Evolutionary conservation across 176 grass and related monocot species (phyloP).

Genomic region (Triticum dicoccoides): DNA sequence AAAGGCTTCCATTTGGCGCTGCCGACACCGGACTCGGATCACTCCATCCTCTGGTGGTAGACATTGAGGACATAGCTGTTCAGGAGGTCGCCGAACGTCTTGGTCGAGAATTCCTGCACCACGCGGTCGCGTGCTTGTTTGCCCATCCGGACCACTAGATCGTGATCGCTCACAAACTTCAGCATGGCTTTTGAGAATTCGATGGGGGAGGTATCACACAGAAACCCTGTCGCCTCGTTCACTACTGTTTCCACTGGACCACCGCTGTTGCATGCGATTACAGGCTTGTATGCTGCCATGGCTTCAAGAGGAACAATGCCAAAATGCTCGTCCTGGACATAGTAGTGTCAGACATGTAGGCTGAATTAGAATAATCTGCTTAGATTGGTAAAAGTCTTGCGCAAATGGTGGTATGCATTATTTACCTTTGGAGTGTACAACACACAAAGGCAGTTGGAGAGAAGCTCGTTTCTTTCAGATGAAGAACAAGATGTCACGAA

Average conservation of each 20-base stretch:
- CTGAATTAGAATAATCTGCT: background rate
- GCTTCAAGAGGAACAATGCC: constrained; percentile 98
- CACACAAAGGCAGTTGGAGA: constrained; percentile 90
- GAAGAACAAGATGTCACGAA: constrained; percentile 89
- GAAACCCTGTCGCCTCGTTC: constrained; percentile 73
- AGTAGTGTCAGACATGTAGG: background rate
- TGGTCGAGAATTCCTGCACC: constrained; percentile 61
- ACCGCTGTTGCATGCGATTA: constrained; percentile 93
- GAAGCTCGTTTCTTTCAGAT: constrained; percentile 88
- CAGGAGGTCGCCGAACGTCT: constrained; percentile 75
- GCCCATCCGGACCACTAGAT: constrained; percentile 63
- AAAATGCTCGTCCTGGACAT: constrained; percentile 83
- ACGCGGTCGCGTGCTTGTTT: constrained; percentile 67
- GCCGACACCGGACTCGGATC: background rate
- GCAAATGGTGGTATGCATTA: background rate
- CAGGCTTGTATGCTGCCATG: constrained; percentile 89
- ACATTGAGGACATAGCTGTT: constrained; percentile 61
- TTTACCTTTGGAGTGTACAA: constrained; percentile 84
- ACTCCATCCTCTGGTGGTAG: constrained; percentile 72
- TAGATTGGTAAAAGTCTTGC: background rate
- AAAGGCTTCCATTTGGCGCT: constrained; percentile 10
- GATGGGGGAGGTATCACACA: constrained; percentile 60
- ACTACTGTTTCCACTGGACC: constrained; percentile 85
- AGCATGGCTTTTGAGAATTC: constrained; percentile 80
- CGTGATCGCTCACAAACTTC: constrained; percentile 58